Conservation (phyloP, 31 red algal genomes). For the Odonthalia washingtoniensis region DNA sequence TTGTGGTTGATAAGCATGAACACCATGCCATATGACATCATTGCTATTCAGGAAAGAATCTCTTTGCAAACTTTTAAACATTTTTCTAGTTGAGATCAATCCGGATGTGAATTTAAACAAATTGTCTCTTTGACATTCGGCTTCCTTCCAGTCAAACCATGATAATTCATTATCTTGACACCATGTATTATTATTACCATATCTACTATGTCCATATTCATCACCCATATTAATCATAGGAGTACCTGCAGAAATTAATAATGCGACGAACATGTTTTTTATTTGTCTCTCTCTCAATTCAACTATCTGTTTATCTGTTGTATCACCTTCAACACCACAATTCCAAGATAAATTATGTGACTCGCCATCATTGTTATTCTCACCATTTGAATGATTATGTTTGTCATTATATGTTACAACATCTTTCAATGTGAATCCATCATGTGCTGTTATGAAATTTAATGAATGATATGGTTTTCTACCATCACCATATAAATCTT, state of each 20-base stretch:
- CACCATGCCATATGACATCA: constrained; percentile 90
- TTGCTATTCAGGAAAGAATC: constrained; percentile 57
- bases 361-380: constrained; percentile 92
- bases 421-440: constrained; percentile 95
- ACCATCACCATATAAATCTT: constrained; percentile 83
- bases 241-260: constrained; percentile 86
- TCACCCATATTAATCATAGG: constrained; percentile 98
- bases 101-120: constrained; percentile 55
- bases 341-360: constrained; percentile 91
- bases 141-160: constrained; percentile 77
- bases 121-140: constrained; percentile 28
- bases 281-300: constrained; percentile 54
- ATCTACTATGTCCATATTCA: constrained; percentile 88
- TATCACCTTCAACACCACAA: constrained; percentile 96
- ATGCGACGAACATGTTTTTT: constrained; percentile 75
- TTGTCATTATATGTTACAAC: constrained; percentile 87
- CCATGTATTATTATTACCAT: constrained; percentile 99
- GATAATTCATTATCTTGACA: constrained; percentile 90
- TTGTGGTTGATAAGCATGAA: constrained; percentile 48
- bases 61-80: constrained; percentile 38
- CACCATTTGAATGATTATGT: constrained; percentile 96
- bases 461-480: constrained; percentile 85
- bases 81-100: constrained; percentile 62
- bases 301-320: constrained; percentile 29
- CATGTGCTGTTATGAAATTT: constrained; percentile 99